Percentiles rank a stretch among this genome's conserved stretches.
phyloP scores from a whole-genome alignment of 257 asterid species.

The Solanum arcanum region DNA sequence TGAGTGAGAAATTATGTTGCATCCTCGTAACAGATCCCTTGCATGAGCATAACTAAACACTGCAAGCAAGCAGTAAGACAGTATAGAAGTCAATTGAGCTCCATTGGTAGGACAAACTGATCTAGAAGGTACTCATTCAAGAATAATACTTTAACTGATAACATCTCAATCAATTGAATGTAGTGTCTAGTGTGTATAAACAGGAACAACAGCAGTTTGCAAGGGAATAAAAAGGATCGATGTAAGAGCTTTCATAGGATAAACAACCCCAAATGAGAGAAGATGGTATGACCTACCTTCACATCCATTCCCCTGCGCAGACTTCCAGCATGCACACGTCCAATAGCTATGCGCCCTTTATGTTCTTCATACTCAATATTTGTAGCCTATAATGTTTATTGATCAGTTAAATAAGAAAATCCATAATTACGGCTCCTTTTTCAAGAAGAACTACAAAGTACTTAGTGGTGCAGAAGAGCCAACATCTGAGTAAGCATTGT shows the following conservation, averaged over 20 bases:
- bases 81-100: background rate
- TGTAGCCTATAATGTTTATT: conserved; percentile 55
- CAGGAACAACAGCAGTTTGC: background rate
- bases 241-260: background rate
- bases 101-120: background rate
- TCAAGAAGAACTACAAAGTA: background rate
- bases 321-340: conserved; percentile 90
- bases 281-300: conserved; percentile 38
- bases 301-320: conserved; percentile 90
- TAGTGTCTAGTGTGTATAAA: background rate
- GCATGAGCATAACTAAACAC: background rate
- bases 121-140: background rate
- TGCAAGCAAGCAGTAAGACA: background rate
- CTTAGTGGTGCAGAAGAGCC: background rate
- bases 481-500: background rate
- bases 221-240: background rate
- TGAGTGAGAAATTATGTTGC: background rate
- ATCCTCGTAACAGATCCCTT: background rate
- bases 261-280: background rate
- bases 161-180: background rate
- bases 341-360: conserved; percentile 97
- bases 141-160: background rate
- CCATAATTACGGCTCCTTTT: background rate
- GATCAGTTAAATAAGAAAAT: background rate
- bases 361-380: conserved; percentile 92